These are phyloP conservation scores for Ceratobasidium papillatum DNA, from an alignment of 1,284 basidiomycete species.

Conservation along the genomic window DNA sequence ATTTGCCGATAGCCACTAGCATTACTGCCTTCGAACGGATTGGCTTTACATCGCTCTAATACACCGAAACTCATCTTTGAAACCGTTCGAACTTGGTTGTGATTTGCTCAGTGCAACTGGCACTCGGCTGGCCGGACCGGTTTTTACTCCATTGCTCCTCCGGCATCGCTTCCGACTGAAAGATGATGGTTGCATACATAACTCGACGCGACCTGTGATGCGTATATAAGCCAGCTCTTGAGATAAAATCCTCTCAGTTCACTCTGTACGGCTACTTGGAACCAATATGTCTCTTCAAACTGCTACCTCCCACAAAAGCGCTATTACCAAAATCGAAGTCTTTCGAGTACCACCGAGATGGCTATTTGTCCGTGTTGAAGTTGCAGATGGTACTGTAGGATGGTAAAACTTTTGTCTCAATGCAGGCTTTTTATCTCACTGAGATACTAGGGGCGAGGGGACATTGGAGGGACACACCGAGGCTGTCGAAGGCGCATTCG, in stretches of 20 bases:
- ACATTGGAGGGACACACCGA: conserved; percentile 78
- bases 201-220: not conserved
- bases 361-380: conserved; percentile 79
- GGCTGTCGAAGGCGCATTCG: conserved; percentile 75
- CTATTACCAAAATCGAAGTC: conserved; percentile 47
- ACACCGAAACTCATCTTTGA: not conserved
- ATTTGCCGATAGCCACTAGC: not conserved
- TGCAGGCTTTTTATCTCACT: conserved; percentile 46
- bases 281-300: conserved; percentile 38
- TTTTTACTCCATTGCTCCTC: conserved; percentile 15
- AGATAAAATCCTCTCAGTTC: not conserved
- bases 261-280: not conserved
- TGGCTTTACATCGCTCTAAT: not conserved
- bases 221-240: conserved; percentile 11
- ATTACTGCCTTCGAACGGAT: not conserved
- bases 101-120: not conserved
- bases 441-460: conserved; percentile 59
- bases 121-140: conserved; percentile 19
- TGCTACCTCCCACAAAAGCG: conserved; percentile 30
- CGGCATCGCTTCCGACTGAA: conserved; percentile 11
- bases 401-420: conserved; percentile 60
- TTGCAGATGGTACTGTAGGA: conserved; percentile 70
- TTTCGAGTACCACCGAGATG: conserved; percentile 79
- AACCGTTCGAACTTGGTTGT: not conserved
- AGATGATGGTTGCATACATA: conserved; percentile 8